Evolutionary conservation across 2,329 filamentous ascomycete species (phyloP).

Genomic region (Lachnellula willkommii): DNA sequence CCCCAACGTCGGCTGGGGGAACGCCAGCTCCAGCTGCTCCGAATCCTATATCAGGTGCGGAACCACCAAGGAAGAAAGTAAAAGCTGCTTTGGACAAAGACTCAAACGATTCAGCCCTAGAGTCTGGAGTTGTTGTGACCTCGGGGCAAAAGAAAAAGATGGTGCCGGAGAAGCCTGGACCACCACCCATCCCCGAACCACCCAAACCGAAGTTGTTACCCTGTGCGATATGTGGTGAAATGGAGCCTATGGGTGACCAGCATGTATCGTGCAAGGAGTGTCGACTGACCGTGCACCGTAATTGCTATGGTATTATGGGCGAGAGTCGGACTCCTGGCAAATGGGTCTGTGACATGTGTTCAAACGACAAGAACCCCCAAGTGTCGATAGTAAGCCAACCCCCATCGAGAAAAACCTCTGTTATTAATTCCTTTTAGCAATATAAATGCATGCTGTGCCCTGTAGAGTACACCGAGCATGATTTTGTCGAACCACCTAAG

Average conservation of each 20-base stretch:
- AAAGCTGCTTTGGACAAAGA: constrained; percentile 51
- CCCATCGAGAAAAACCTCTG: constrained; percentile 16
- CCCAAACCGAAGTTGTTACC: constrained; percentile 75
- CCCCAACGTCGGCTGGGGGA: constrained; percentile 19
- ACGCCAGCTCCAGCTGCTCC: constrained; percentile 21
- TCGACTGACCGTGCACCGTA: constrained; percentile 82
- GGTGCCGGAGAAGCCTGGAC: constrained; percentile 55
- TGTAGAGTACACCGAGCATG: constrained; percentile 71
- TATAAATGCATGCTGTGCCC: constrained; percentile 94
- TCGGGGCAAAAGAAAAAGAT: constrained; percentile 41
- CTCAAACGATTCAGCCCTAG: constrained; percentile 40
- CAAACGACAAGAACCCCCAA: constrained; percentile 86
- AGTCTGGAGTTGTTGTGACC: constrained; percentile 33
- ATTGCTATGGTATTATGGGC: constrained; percentile 81
- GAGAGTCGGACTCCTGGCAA: constrained; percentile 63
- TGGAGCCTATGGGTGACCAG: constrained; percentile 66
- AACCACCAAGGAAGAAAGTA: constrained; percentile 61
- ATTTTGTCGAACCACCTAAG: constrained; percentile 79
- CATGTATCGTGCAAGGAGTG: constrained; percentile 81
- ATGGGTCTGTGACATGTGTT: constrained; percentile 95
- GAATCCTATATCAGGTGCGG: constrained; percentile 32
- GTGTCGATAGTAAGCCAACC: constrained; percentile 71
- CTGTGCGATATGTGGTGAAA: constrained; percentile 75
- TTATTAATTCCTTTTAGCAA: constrained; percentile 44
- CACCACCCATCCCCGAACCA: constrained; percentile 65